Evolutionary conservation across 352 stramenopile species (phyloP), one percentile per base, ranked within the genome.

Genomic region (Thalassiosira allenii): DNA sequence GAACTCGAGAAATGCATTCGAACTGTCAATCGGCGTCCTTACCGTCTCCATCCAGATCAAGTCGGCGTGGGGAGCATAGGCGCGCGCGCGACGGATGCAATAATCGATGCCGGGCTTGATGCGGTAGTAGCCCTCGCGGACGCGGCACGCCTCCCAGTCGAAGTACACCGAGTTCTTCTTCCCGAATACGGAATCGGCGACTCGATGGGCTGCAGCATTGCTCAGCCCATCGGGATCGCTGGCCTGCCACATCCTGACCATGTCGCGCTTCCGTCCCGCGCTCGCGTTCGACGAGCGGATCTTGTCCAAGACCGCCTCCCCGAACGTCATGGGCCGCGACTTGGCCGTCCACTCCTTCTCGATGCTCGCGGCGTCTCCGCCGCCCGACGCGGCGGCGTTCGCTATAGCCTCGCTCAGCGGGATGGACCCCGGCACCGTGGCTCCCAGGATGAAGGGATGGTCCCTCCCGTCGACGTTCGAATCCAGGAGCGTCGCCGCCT

Each of bases 31-130:
- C n/a, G n/a, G n/a, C n/a, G n/a, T n/a, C n/a, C n/a, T n/a, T n/a
- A n/a, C n/a, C 14, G 97, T 99, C 88, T 99, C 97, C 96, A 99
- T 99, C 97, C 97, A 99, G 82, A 99, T 98, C 58, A 99, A 88
- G 81, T 99, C 97, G 25, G 94, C 94, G 87, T 98, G 97, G 49
- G 94, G 93, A 43, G 96, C 95, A 82, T 98, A 99, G 27, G 97
- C 97, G 51, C 94, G 90, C 68, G 92, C 97, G 88, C 97, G 95
- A 33, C 97, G 95, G 88, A 98, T 96, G 90, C 97, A 98, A 86
- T 98, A 99, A 43, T 99, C 96, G 44, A 99, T 97, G 57, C 97
- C 96, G 20, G 96, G 92, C 61, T 95, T 94, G 27, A 99, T 94
- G 66, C 95, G 95, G 92, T 99, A 99, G 91, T 99, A 99, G 40